phyloP scores from a whole-genome alignment of 306 rosid genomes.

The Hippophae gyantsensis region DNA sequence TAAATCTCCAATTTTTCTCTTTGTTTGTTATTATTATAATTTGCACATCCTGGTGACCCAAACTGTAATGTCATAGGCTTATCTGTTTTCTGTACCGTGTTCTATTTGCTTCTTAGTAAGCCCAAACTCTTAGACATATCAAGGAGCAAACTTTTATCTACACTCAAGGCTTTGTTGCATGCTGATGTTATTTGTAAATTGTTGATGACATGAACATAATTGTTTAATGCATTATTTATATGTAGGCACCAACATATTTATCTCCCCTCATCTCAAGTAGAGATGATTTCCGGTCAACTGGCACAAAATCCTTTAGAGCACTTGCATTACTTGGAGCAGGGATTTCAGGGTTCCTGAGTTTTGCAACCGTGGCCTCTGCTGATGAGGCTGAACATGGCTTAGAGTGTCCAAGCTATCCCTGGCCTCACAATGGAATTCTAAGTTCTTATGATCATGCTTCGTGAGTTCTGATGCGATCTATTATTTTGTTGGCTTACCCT shows the following conservation, averaged over 20 bases:
- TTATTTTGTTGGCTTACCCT: not conserved
- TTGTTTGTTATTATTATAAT: too few species aligned
- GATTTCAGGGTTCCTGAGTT: slow-evolving; percentile 50
- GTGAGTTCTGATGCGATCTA: slow-evolving; percentile 25
- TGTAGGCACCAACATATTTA: too few species aligned
- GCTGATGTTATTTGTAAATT: too few species aligned
- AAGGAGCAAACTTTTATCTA: too few species aligned
- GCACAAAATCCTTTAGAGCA: slow-evolving; percentile 42
- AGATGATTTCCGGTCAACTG: slow-evolving; percentile 33
- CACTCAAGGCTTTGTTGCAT: too few species aligned
- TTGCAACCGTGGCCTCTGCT: slow-evolving; percentile 49
- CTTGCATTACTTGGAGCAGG: slow-evolving; percentile 67
- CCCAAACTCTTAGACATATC: too few species aligned
- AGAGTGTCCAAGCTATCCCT: slow-evolving; percentile 63
- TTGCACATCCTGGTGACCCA: too few species aligned
- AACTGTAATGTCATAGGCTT: too few species aligned
- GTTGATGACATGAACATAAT: too few species aligned
- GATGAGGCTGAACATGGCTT: slow-evolving; percentile 83
- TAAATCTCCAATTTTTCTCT: not conserved
- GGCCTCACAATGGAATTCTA: slow-evolving; percentile 77
- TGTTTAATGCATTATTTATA: too few species aligned
- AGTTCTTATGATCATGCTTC: slow-evolving; percentile 80
- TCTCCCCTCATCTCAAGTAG: not conserved
- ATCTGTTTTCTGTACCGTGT: too few species aligned
- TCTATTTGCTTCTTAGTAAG: too few species aligned